Percentiles rank a stretch among this genome's conserved stretches.
Conservation (phyloP, 495 filamentous ascomycete species). For the Trichoderma virens region DNA sequence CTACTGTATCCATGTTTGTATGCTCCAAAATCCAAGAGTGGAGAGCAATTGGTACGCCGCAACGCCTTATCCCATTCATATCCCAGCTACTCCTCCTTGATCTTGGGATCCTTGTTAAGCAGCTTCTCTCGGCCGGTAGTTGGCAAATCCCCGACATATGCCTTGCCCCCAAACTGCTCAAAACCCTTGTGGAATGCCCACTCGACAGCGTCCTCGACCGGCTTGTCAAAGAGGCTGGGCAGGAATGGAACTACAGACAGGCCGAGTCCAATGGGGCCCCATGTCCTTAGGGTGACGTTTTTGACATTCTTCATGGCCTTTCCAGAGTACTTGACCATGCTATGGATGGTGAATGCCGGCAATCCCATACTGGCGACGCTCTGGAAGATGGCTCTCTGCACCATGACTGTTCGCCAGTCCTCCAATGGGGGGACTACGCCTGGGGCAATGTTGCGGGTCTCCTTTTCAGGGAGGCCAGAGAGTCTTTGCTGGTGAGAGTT, state of each 20-base stretch:
- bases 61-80: not conserved
- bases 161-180: constrained; percentile 57
- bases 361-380: constrained; percentile 85
- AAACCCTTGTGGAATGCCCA: constrained; percentile 81
- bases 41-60: not conserved
- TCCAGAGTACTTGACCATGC: constrained; percentile 79
- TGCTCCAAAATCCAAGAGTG: not conserved
- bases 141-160: constrained; percentile 42
- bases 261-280: constrained; percentile 86
- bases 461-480: constrained; percentile 23
- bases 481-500: constrained; percentile 31
- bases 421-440: constrained; percentile 68
- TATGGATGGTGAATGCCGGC: constrained; percentile 93
- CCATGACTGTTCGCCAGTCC: constrained; percentile 88
- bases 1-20: not conserved
- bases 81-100: constrained; percentile 37
- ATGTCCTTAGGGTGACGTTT: constrained; percentile 66
- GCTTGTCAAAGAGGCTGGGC: constrained; percentile 85
- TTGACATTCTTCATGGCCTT: constrained; percentile 71
- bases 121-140: constrained; percentile 49
- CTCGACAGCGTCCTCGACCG: constrained; percentile 83
- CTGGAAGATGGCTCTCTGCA: constrained; percentile 84
- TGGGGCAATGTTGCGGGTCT: constrained; percentile 20
- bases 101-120: constrained; percentile 41
- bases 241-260: constrained; percentile 81